Percentiles rank a stretch among this genome's conserved stretches.
Evolutionary conservation across 192 early-diverging fungal species (phyloP).

Genomic region (Coemansia javaensis): DNA sequence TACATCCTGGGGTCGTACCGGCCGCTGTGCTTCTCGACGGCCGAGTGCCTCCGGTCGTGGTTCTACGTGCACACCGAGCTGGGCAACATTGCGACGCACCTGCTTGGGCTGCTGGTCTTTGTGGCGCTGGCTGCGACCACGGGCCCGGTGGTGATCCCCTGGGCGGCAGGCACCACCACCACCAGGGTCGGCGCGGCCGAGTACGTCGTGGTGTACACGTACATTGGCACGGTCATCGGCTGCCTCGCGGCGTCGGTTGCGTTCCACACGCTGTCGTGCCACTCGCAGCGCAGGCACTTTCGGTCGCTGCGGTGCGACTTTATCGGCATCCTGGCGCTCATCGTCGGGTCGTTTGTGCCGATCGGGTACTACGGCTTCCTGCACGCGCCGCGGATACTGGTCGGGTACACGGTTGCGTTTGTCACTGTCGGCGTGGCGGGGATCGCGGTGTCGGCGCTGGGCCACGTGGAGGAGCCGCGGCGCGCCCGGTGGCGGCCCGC

Average conservation of each 20-base stretch:
- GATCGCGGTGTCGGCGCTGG: slow-evolving; percentile 56
- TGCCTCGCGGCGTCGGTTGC: slow-evolving; percentile 74
- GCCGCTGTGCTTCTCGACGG: slow-evolving; percentile 64
- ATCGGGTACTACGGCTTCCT: slow-evolving; percentile 53
- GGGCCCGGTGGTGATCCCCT: slow-evolving; percentile 33
- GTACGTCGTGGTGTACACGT: slow-evolving; percentile 65
- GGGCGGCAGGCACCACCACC: not conserved
- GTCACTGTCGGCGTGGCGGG: slow-evolving; percentile 60
- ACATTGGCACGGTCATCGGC: slow-evolving; percentile 67
- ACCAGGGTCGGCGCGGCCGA: slow-evolving; percentile 51
- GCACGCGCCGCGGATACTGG: slow-evolving; percentile 49
- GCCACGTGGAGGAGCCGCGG: slow-evolving; percentile 64
- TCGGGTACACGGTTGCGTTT: slow-evolving; percentile 62
- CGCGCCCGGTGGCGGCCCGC: slow-evolving; percentile 70
- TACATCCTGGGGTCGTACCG: slow-evolving; percentile 76
- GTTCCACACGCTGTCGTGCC: slow-evolving; percentile 81
- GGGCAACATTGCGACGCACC: slow-evolving; percentile 86
- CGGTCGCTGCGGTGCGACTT: slow-evolving; percentile 73
- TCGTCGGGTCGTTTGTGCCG: slow-evolving; percentile 56
- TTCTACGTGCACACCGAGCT: slow-evolving; percentile 88
- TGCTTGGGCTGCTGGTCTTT: slow-evolving; percentile 62
- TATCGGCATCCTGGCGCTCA: slow-evolving; percentile 81
- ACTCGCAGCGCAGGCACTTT: slow-evolving; percentile 57
- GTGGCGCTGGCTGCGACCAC: slow-evolving; percentile 49
- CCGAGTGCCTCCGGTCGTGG: slow-evolving; percentile 67